Percentiles rank a stretch among this genome's conserved stretches.
These are phyloP conservation scores for Paspalum notatum DNA, from an alignment of 176 grass and related monocot species.

Conservation along the genomic window DNA sequence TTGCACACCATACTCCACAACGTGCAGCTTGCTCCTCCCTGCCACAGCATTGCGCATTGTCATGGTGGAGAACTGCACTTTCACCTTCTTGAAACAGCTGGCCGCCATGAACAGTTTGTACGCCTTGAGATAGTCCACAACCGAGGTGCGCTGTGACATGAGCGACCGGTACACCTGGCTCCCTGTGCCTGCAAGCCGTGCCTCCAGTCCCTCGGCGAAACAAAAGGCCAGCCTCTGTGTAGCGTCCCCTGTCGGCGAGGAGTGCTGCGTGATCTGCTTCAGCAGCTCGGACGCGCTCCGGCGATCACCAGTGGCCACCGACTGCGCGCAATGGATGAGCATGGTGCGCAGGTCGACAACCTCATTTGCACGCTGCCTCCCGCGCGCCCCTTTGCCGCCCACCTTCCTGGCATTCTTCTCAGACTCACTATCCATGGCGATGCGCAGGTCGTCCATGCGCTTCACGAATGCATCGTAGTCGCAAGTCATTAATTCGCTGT, in stretches of 20 bases:
- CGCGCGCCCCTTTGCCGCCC: slow-evolving; percentile 18
- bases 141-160: slow-evolving; percentile 35
- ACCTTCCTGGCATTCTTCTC: slow-evolving; percentile 11
- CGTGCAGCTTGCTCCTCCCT: slow-evolving; percentile 47
- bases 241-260: slow-evolving; percentile 37
- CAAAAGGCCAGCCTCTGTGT: slow-evolving; percentile 64
- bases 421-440: slow-evolving; percentile 34
- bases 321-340: slow-evolving; percentile 71
- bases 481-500: neutral
- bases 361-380: slow-evolving; percentile 12
- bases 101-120: slow-evolving; percentile 52
- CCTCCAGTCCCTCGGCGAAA: slow-evolving; percentile 66
- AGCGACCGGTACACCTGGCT: slow-evolving; percentile 51
- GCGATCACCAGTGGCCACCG: slow-evolving; percentile 55
- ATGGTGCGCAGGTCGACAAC: slow-evolving; percentile 72
- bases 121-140: slow-evolving; percentile 44
- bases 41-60: slow-evolving; percentile 34
- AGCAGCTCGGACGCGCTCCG: slow-evolving; percentile 47
- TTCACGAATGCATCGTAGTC: neutral
- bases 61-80: slow-evolving; percentile 28
- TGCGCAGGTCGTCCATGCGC: slow-evolving; percentile 23
- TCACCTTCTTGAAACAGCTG: slow-evolving; percentile 45
- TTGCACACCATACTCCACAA: slow-evolving; percentile 49
- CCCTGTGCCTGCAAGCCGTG: slow-evolving; percentile 60
- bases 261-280: slow-evolving; percentile 63